A percentile compares a stretch with the other conserved stretches of the same genome.
Evolutionary conservation across 495 filamentous ascomycete genomes (phyloP).

Genomic region (Penicillium cosmopolitanum): DNA sequence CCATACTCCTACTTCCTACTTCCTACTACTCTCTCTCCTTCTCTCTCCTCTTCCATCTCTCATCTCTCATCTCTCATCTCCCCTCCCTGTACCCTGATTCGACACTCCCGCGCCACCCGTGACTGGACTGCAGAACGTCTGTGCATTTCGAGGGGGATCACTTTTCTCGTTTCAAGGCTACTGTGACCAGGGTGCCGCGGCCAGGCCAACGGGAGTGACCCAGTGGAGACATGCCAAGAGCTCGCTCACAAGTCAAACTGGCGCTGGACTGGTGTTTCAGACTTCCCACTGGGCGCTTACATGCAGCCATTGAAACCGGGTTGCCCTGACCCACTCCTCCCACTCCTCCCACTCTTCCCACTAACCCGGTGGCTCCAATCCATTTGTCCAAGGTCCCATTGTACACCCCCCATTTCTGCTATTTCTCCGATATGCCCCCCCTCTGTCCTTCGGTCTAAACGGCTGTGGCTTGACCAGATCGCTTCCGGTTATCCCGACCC

Average conservation of each 20-base stretch:
- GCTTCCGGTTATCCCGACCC: slow-evolving; percentile 7
- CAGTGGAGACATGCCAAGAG: slow-evolving; percentile 23
- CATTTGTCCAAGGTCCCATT: neutral
- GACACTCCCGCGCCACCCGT: slow-evolving; percentile 15
- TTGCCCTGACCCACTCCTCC: slow-evolving; percentile 11
- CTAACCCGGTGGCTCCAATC: slow-evolving; percentile 13
- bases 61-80: neutral
- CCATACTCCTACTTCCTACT: neutral
- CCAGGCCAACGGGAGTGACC: slow-evolving; percentile 17
- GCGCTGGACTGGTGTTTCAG: slow-evolving; percentile 39
- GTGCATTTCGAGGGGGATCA: slow-evolving; percentile 21
- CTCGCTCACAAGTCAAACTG: slow-evolving; percentile 34
- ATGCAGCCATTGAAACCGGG: slow-evolving; percentile 33
- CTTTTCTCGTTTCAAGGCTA: slow-evolving; percentile 14
- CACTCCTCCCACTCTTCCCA: slow-evolving; percentile 13
- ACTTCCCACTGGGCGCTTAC: slow-evolving; percentile 36
- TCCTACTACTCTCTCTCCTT: neutral
- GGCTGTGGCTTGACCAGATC: slow-evolving; percentile 24
- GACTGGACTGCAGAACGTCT: slow-evolving; percentile 25
- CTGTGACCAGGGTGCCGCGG: slow-evolving; percentile 4
- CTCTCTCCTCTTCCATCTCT: neutral
- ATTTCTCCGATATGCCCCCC: slow-evolving; percentile 26
- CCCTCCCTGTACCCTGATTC: slow-evolving; percentile 9
- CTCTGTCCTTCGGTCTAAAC: slow-evolving; percentile 11
- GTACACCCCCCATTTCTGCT: slow-evolving; percentile 15